phyloP scores from a whole-genome alignment of 148 eudicot genomes.

The Chenopodium formosanum region DNA sequence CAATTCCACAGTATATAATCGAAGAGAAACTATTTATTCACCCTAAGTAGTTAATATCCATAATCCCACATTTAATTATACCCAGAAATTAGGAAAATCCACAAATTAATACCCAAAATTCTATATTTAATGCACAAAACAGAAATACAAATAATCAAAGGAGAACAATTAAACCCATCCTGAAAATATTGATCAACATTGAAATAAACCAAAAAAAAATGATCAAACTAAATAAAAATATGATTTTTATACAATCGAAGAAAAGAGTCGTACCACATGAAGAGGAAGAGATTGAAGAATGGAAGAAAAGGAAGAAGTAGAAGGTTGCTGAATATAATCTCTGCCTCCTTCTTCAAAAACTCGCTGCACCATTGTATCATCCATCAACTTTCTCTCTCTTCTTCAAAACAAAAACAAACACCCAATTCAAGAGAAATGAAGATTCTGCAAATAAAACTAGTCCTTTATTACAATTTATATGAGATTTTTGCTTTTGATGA shows the following conservation, averaged over 20 bases:
- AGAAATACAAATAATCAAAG: too few species aligned
- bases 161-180: neutral
- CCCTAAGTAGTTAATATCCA: too few species aligned
- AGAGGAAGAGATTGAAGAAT: slow-evolving; percentile 98
- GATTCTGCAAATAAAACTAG: too few species aligned
- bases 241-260: neutral
- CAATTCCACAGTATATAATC: neutral
- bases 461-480: too few species aligned
- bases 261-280: slow-evolving; percentile 58
- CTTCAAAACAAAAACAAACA: neutral
- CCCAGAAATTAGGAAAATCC: too few species aligned
- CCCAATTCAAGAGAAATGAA: too few species aligned
- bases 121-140: neutral
- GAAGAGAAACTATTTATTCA: neutral
- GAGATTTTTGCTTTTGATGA: too few species aligned
- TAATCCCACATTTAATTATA: too few species aligned
- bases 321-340: slow-evolving; percentile 71
- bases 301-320: slow-evolving; percentile 71
- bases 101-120: neutral
- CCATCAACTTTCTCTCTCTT: slow-evolving; percentile 37
- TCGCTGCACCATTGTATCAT: slow-evolving; percentile 80
- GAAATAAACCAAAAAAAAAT: neutral
- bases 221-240: neutral
- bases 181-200: neutral
- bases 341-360: slow-evolving; percentile 88